A percentile compares a stretch with the other conserved stretches of the same genome.
phyloP scores from a whole-genome alignment of 169 alveolate species.

The Eimeria acervulina region DNA sequence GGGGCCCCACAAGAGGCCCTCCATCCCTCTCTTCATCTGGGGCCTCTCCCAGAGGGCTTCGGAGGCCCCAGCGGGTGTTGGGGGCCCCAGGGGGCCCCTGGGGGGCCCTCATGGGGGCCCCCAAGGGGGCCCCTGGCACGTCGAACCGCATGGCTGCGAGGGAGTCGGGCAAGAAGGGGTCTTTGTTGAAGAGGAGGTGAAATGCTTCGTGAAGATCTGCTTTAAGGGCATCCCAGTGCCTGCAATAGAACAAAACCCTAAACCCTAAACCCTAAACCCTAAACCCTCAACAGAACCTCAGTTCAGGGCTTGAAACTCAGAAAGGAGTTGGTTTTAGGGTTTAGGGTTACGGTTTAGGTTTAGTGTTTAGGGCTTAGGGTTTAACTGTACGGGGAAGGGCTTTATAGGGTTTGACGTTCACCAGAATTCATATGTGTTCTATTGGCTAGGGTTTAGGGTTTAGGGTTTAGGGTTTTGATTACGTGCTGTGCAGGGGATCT shows the following conservation, averaged over 20 bases:
- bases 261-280: conserved; percentile 67
- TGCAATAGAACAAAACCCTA: background rate
- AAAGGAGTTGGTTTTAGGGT: background rate
- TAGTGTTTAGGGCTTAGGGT: background rate
- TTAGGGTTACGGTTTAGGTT: background rate
- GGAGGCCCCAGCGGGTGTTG: too few relatives aligned
- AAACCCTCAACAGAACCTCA: background rate
- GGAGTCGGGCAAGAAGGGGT: background rate
- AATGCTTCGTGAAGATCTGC: conserved; percentile 35
- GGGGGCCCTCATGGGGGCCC: background rate
- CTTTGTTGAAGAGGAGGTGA: background rate
- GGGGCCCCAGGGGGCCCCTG: background rate
- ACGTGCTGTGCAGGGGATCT: background rate
- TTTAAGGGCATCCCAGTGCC: conserved; percentile 13
- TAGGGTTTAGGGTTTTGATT: conserved; percentile 13
- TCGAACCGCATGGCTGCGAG: background rate
- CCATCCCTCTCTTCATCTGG: background rate
- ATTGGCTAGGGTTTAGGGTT: background rate
- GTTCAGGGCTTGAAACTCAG: background rate
- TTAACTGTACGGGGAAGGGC: background rate
- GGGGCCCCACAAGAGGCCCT: too few relatives aligned
- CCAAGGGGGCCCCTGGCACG: background rate
- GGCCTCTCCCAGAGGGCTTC: too few relatives aligned
- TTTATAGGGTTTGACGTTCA: background rate
- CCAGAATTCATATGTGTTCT: too few relatives aligned